A percentile compares a stretch with the other conserved stretches of the same genome.
phyloP scores from a whole-genome alignment of 106 monocot genomes.

The Dactylorhiza incarnata region DNA sequence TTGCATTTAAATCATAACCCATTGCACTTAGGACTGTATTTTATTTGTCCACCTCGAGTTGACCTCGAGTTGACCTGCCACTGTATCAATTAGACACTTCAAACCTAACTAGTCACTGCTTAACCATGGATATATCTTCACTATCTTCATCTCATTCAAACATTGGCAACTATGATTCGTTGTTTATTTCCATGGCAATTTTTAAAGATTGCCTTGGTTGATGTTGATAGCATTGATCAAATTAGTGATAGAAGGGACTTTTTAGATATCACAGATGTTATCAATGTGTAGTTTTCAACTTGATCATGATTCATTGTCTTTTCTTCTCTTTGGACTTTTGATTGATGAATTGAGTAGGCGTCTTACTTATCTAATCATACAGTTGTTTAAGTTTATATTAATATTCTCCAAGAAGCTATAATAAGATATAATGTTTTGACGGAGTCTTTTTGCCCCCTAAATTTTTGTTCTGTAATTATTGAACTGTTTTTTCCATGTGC shows the following conservation, averaged over 20 bases:
- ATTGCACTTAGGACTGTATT: too few relatives aligned
- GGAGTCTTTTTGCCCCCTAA: background rate
- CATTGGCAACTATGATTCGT: too few relatives aligned
- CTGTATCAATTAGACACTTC: too few relatives aligned
- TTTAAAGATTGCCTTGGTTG: background rate
- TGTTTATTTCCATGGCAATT: too few relatives aligned
- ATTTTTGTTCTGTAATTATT: background rate
- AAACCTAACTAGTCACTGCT: too few relatives aligned
- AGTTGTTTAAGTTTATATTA: background rate
- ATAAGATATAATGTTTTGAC: background rate
- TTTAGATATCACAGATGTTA: background rate
- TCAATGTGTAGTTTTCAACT: background rate
- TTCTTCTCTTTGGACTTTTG: background rate
- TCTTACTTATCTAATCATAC: background rate
- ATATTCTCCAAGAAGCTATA: background rate
- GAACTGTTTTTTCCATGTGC: background rate
- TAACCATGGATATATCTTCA: too few relatives aligned
- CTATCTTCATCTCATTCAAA: too few relatives aligned
- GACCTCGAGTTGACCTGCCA: too few relatives aligned
- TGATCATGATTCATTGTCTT: background rate
- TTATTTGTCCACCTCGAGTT: too few relatives aligned
- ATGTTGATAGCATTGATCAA: background rate
- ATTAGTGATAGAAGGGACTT: background rate
- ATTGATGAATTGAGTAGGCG: background rate
- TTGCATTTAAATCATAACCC: too few relatives aligned